Conservation (phyloP, 768 basidiomycete genomes). For the Kwoniella pini region DNA sequence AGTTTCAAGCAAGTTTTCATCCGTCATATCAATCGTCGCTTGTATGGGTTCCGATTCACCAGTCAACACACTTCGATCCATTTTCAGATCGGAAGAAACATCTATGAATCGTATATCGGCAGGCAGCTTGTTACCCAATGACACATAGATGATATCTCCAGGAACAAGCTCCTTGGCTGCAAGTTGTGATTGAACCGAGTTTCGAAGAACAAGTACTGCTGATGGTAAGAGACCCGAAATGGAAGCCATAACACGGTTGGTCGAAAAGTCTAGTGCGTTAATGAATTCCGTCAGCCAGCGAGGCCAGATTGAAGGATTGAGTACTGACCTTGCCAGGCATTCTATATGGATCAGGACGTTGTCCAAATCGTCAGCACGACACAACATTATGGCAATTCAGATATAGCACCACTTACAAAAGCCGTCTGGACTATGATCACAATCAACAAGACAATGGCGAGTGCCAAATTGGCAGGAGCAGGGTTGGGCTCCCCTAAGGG, state of each 20-base stretch:
- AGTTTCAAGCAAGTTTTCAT: conserved; percentile 59
- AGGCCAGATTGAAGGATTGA: no score
- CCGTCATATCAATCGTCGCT: conserved; percentile 57
- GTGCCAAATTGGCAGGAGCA: conserved; percentile 62
- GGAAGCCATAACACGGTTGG: conserved; percentile 64
- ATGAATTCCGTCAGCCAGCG: neutral
- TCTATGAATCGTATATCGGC: conserved; percentile 58
- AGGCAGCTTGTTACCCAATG: conserved; percentile 51
- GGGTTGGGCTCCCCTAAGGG: conserved; percentile 65
- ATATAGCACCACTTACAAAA: conserved; percentile 31
- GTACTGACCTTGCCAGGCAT: conserved; percentile 56
- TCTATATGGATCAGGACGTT: conserved; percentile 53
- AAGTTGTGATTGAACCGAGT: conserved; percentile 39
- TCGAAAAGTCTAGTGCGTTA: conserved; percentile 59
- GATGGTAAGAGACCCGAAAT: conserved; percentile 57
- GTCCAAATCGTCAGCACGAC: no score
- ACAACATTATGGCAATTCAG: no score
- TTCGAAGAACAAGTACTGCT: conserved; percentile 49
- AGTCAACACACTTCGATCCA: conserved; percentile 69
- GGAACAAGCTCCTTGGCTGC: conserved; percentile 48
- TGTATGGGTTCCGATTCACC: conserved; percentile 56
- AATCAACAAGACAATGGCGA: conserved; percentile 63
- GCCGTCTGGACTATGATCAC: conserved; percentile 47
- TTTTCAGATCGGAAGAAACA: conserved; percentile 62
- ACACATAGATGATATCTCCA: conserved; percentile 48